Evolutionary conservation across 2,329 filamentous ascomycete genomes (phyloP), one percentile per base, ranked within the genome.

Genomic region (Cladosporium phlei): DNA sequence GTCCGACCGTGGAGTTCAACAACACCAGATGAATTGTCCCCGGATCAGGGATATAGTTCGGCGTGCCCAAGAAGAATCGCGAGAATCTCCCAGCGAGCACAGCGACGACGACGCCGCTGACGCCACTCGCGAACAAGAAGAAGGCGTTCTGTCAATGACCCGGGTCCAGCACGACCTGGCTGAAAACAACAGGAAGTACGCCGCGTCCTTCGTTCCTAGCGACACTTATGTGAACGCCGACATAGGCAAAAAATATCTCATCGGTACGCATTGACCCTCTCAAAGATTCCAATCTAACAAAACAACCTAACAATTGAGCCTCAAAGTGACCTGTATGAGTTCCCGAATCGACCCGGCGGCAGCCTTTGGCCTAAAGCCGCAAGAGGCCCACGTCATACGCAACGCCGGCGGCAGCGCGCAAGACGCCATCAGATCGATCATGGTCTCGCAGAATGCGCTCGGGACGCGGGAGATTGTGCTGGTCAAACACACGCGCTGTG

Each of bases 361-460:
- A 10, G 83, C 83, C 1, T 83, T 88, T 45, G 83, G 82, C 7
- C 83, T 90, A 48, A 69, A 75, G 16, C 76, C 87, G 14, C 86
- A 87, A 30, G 85, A 89, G 53, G 87, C 86, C 0, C 86, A 93
- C 65, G 79, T 89, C 29, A 83, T 89, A 50, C 80, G 86, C 49
- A 90, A 89, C 54, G 71, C 69, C 4, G 69, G 69, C 9, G 60
- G 55, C 38, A 61, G 55, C 12, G 82, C 79, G 1, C 68, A 72
- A 28, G 86, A 91, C 47, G 84, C 82, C 0, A 72, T 90, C 6
- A 82, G 87, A 40, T 86, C 80, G 16, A 76, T 93, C 47, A 66
- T 91, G 51, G 88, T 93, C 59, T 89, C 85, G 0, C 75, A 93
- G 67, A 86, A 91, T 63, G 72, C 91, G 6, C 76, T 93, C 0